Evolutionary conservation across 371 early-diverging fungal genomes (phyloP).

Genomic region (Syncephalastrum racemosum): DNA sequence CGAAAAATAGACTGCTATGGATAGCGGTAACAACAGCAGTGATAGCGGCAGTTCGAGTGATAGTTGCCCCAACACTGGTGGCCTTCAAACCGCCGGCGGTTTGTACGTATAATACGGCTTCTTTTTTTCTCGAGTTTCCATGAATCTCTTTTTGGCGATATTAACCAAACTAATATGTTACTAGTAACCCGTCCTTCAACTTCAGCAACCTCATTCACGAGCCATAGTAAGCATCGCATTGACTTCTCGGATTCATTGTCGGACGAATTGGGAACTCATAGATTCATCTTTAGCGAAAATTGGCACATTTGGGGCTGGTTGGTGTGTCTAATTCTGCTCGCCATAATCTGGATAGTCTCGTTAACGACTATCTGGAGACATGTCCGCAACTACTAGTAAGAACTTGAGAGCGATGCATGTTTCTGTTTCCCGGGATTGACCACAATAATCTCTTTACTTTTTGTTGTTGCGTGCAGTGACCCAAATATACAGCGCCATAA

Average conservation of each 20-base stretch:
- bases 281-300: constrained; percentile 26
- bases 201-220: constrained; percentile 34
- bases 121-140: constrained; percentile 11
- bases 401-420: not conserved
- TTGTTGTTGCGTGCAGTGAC: constrained; percentile 18
- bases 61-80: constrained; percentile 18
- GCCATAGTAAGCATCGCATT: constrained; percentile 29
- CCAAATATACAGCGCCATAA: constrained; percentile 49
- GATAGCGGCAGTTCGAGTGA: constrained; percentile 1
- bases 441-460: not conserved
- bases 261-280: not conserved
- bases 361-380: constrained; percentile 35
- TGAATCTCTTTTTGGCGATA: constrained; percentile 9
- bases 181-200: constrained; percentile 37
- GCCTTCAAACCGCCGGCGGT: constrained; percentile 12
- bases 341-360: constrained; percentile 33
- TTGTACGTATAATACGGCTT: constrained; percentile 18
- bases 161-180: constrained; percentile 5
- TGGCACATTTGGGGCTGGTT: constrained; percentile 54
- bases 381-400: constrained; percentile 43
- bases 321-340: constrained; percentile 30
- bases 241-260: not conserved
- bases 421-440: not conserved
- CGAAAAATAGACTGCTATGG: not conserved
- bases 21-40: constrained; percentile 6